Evolutionary conservation across 2,329 filamentous ascomycete genomes (phyloP).

Genomic region (Hypoxylon sp.): DNA sequence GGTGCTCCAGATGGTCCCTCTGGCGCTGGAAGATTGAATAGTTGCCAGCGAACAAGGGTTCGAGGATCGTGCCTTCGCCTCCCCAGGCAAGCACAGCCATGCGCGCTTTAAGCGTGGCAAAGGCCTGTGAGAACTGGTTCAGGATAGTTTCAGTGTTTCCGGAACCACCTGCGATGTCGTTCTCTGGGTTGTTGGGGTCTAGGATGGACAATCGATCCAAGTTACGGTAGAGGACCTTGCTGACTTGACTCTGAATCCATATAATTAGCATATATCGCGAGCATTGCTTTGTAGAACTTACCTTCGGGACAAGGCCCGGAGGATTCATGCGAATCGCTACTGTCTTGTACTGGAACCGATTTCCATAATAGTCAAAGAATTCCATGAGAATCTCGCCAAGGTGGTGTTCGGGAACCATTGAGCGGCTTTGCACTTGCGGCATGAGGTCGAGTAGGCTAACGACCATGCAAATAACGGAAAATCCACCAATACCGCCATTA

Average conservation of each 20-base stretch:
- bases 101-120: constrained; percentile 67
- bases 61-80: constrained; percentile 71
- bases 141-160: constrained; percentile 76
- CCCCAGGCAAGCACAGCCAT: constrained; percentile 65
- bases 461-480: constrained; percentile 93
- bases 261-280: constrained; percentile 36
- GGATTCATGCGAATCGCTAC: constrained; percentile 82
- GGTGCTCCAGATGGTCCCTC: constrained; percentile 70
- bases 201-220: constrained; percentile 83
- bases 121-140: constrained; percentile 76
- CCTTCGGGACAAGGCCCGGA: constrained; percentile 81
- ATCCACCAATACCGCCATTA: constrained; percentile 91
- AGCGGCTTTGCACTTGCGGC: constrained; percentile 75
- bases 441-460: constrained; percentile 88
- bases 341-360: constrained; percentile 77
- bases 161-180: constrained; percentile 93
- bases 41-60: constrained; percentile 79
- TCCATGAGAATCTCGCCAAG: constrained; percentile 86
- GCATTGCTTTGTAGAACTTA: constrained; percentile 25
- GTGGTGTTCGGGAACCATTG: constrained; percentile 72
- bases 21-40: constrained; percentile 81
- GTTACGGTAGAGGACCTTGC: constrained; percentile 68
- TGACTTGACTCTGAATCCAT: constrained; percentile 58
- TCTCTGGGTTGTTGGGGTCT: constrained; percentile 86
- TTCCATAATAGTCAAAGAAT: constrained; percentile 92